Conservation (phyloP, 768 basidiomycete species). For the Phanerochaete carnosa region DNA sequence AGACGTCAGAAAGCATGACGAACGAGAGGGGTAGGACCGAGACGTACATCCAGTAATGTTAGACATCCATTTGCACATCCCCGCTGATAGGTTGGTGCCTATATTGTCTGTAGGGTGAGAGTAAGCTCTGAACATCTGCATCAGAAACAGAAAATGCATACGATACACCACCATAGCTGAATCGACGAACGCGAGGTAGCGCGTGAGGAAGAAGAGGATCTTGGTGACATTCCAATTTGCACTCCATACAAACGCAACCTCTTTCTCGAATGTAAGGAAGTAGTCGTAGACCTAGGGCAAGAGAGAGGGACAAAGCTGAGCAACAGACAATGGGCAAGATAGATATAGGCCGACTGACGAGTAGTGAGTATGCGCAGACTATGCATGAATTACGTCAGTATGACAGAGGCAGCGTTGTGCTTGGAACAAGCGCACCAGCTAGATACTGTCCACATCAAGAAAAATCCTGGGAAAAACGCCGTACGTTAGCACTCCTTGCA, state of each 20-base stretch:
- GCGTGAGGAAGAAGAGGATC: not conserved
- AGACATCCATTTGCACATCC: not conserved
- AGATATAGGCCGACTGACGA: not conserved
- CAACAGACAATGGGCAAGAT: not conserved
- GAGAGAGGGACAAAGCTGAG: not conserved
- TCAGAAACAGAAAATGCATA: not conserved
- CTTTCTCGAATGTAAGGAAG: not conserved
- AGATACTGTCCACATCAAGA: not conserved
- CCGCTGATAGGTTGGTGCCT: not conserved
- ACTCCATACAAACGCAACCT: not conserved
- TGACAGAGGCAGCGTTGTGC: not conserved
- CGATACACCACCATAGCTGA: conserved; percentile 1
- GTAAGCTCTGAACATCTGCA: not conserved
- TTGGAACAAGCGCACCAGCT: not conserved
- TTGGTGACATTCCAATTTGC: not conserved
- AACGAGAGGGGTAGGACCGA: not conserved
- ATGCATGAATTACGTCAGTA: not conserved
- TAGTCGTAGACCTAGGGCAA: conserved; percentile 1
- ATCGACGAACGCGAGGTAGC: conserved; percentile 4
- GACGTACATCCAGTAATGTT: conserved; percentile 1
- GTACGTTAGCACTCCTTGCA: not conserved
- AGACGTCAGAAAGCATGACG: not conserved
- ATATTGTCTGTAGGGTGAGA: not conserved
- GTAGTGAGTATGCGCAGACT: not conserved
- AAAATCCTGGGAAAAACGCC: too few relatives aligned